These are phyloP conservation scores for Allomyces macrogynus DNA, from an alignment of 192 early-diverging fungal genomes.

Conservation along the genomic window DNA sequence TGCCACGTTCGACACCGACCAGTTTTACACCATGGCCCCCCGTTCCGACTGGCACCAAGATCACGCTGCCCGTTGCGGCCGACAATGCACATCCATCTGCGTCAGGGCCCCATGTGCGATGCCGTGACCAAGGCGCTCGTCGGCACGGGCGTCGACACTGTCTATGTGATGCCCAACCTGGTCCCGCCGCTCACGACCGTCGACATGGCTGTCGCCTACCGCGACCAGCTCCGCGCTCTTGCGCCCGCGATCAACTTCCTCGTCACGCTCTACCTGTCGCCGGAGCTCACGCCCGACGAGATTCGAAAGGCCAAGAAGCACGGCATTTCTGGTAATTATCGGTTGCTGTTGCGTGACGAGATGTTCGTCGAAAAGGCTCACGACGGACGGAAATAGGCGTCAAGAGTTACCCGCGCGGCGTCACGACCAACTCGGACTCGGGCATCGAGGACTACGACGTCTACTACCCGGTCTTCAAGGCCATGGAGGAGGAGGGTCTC, in stretches of 20 bases:
- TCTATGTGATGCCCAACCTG: conserved; percentile 92
- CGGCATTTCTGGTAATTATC: conserved; percentile 47
- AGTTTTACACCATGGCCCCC: background rate
- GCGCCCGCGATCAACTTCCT: conserved; percentile 73
- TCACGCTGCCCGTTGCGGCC: conserved; percentile 46
- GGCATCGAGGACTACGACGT: conserved; percentile 70
- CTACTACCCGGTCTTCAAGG: conserved; percentile 84
- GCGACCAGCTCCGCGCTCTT: conserved; percentile 48
- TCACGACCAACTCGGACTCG: conserved; percentile 90
- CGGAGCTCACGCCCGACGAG: conserved; percentile 74
- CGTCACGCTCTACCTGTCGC: conserved; percentile 80
- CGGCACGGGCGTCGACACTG: conserved; percentile 61
- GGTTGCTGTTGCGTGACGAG: background rate
- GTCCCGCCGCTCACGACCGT: conserved; percentile 75
- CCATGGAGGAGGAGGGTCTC: conserved; percentile 87
- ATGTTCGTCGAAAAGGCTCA: background rate
- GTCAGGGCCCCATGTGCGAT: conserved; percentile 79
- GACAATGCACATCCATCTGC: conserved; percentile 91
- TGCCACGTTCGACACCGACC: background rate
- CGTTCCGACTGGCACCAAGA: conserved; percentile 9
- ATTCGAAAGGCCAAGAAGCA: conserved; percentile 60
- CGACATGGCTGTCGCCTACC: conserved; percentile 70
- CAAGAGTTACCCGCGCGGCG: conserved; percentile 84
- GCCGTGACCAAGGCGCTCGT: conserved; percentile 64
- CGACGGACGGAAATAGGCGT: conserved; percentile 29